A percentile compares a stretch with the other conserved stretches of the same genome.
phyloP scores from a whole-genome alignment of 208 protist genomes.

The Trypanosoma vivax region DNA sequence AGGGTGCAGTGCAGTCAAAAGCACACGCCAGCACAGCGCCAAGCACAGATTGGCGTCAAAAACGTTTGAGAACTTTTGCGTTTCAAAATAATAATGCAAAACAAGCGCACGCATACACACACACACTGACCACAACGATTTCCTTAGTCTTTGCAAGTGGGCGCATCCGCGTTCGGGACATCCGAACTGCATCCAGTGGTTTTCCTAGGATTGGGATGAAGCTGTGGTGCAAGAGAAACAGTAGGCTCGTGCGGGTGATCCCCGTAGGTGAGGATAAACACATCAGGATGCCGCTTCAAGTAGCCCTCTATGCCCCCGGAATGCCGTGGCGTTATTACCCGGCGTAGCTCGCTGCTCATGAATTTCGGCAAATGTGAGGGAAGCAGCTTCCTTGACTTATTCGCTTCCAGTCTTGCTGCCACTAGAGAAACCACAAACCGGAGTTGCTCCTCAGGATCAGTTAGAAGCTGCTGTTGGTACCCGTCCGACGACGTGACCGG shows the following conservation, averaged over 20 bases:
- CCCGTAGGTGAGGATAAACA: slow-evolving; percentile 17
- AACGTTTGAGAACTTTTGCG: no score
- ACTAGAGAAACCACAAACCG: slow-evolving; percentile 20
- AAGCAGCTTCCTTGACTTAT: slow-evolving; percentile 6
- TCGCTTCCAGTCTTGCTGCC: slow-evolving; percentile 9
- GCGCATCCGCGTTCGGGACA: neutral
- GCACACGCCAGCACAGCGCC: no score
- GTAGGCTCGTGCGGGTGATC: slow-evolving; percentile 16
- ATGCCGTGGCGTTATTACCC: slow-evolving; percentile 1
- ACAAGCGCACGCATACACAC: neutral
- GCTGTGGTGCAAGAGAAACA: slow-evolving; percentile 3
- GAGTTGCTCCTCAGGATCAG: slow-evolving; percentile 16
- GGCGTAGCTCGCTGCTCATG: slow-evolving; percentile 5
- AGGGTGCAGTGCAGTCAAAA: no score
- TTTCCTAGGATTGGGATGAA: neutral
- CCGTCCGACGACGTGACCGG: neutral
- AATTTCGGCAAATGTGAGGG: slow-evolving; percentile 25
- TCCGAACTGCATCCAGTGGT: neutral
- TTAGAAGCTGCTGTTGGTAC: slow-evolving; percentile 5
- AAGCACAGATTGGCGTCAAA: no score
- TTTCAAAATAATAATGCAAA: slow-evolving; percentile 1
- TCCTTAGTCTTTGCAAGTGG: neutral
- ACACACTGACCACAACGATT: neutral
- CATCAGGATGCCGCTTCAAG: slow-evolving; percentile 16
- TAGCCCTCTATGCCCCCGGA: slow-evolving; percentile 13